phyloP scores from a whole-genome alignment of 176 grass and related monocot species.

The Miscanthus lutarioriparius region DNA sequence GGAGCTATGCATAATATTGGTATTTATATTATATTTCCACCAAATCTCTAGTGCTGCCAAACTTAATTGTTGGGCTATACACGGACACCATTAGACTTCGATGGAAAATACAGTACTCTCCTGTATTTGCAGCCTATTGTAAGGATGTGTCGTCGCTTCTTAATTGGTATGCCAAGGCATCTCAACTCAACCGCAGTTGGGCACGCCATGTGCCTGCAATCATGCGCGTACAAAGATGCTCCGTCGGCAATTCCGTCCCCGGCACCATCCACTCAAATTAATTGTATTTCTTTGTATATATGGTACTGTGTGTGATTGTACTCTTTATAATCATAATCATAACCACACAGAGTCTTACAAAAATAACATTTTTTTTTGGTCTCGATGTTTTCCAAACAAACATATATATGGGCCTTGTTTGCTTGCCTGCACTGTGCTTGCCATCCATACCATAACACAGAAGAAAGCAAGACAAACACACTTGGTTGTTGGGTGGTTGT shows the following conservation, averaged over 20 bases:
- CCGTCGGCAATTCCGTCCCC: not conserved
- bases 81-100: not conserved
- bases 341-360: not conserved
- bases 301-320: not conserved
- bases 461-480: not conserved
- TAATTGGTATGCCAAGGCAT: slow-evolving; percentile 10
- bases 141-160: not conserved
- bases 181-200: not conserved
- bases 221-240: slow-evolving; percentile 9
- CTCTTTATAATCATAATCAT: not conserved
- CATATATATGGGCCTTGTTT: not conserved
- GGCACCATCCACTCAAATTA: not conserved
- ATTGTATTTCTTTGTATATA: not conserved
- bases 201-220: slow-evolving; percentile 37
- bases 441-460: not conserved
- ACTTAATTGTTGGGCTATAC: not conserved
- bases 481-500: not conserved
- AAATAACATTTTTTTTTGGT: not conserved
- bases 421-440: not conserved
- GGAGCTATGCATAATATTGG: not conserved
- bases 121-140: not conserved
- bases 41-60: not conserved
- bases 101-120: not conserved
- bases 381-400: not conserved
- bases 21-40: not conserved